Evolutionary conservation across 1,284 basidiomycete species (phyloP), one percentile per base, ranked within the genome.

Genomic region (Papiliotrema terrestris): DNA sequence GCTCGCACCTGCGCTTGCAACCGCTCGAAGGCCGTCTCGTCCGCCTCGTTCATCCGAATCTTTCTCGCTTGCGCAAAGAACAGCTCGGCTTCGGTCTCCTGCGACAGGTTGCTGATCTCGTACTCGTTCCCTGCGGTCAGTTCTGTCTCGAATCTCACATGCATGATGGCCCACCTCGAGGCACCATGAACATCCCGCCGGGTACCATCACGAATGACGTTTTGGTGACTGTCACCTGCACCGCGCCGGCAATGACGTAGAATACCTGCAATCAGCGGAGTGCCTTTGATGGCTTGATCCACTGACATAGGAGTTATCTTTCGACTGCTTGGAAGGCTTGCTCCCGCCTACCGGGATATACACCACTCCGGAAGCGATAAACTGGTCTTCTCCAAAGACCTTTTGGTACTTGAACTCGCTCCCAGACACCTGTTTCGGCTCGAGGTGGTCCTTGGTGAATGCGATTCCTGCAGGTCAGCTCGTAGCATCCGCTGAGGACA

Each of bases 1-100:
- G 37, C 39, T 15, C 46, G 36, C 25, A 23, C 22, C 55, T 29
- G 56, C 56, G 22, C 41, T 13, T 41, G 22, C 8, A 42, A 23
- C 17, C 26, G 32, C 37, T 50, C 49, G 20, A 42, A 50, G 5
- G 50, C 43, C 22, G 20, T 44, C n/a, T 62, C 59, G 32, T 78
- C 78, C 26, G 62, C 68, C 49, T 80, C 78, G 29, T 71, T 76
- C 8, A 67, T 73, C 8, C 76, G 74, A 51, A 89, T 78, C 75
- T 89, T 89, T 37, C 93, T 84, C 1, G 89, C 89, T 78, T 98
- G 96, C 0, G 92, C 86, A 76, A 98, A 98, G 79, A 95, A 95
- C 8, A 98, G 76, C 66, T 83, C 85, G 13, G 87, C 88, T 49
- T 88, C 86, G 29, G 44, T 62, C 14, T 89, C 83, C 43, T 87